Percentiles rank a stretch among this genome's conserved stretches.
Conservation (phyloP, 352 stramenopile genomes). For the Phytopythium cucurbitacearum region DNA sequence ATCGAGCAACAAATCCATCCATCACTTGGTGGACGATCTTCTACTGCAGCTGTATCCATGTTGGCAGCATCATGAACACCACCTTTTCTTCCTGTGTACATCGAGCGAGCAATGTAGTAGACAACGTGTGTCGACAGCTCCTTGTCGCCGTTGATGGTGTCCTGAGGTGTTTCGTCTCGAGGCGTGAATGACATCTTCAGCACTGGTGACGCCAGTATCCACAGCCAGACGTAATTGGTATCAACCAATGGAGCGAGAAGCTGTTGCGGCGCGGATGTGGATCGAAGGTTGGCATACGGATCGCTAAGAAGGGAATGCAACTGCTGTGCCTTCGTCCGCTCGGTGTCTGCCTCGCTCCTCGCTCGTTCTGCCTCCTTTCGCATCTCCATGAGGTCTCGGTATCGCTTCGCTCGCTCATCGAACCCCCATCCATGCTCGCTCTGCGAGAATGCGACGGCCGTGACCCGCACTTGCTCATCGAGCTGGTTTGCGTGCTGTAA, state of each 20-base stretch:
- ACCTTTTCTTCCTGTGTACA: not conserved
- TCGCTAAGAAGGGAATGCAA: slow-evolving; percentile 32
- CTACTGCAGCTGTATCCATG: slow-evolving; percentile 1
- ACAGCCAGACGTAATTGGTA: slow-evolving; percentile 29
- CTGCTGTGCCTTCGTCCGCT: slow-evolving; percentile 18
- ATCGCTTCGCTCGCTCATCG: slow-evolving; percentile 48
- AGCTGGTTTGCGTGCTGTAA: slow-evolving; percentile 45
- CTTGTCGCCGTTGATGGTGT: slow-evolving; percentile 37
- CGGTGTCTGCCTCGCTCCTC: slow-evolving; percentile 33
- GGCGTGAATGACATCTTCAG: slow-evolving; percentile 48
- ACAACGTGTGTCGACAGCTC: slow-evolving; percentile 63
- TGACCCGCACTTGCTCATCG: slow-evolving; percentile 53
- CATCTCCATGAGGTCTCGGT: slow-evolving; percentile 46
- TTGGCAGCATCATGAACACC: not conserved
- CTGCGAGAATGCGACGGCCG: slow-evolving; percentile 51
- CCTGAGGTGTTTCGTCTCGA: slow-evolving; percentile 19
- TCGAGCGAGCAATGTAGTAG: slow-evolving; percentile 55
- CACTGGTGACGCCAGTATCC: slow-evolving; percentile 46
- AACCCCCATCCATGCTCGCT: slow-evolving; percentile 59
- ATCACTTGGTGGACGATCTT: slow-evolving; percentile 28
- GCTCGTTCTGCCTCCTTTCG: slow-evolving; percentile 45
- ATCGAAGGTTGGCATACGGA: slow-evolving; percentile 30
- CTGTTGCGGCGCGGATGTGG: not conserved
- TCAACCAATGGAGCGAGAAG: not conserved
- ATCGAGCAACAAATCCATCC: slow-evolving; percentile 57